phyloP scores from a whole-genome alignment of 2,329 filamentous ascomycete species.

The Chalaropsis ovoidea region DNA sequence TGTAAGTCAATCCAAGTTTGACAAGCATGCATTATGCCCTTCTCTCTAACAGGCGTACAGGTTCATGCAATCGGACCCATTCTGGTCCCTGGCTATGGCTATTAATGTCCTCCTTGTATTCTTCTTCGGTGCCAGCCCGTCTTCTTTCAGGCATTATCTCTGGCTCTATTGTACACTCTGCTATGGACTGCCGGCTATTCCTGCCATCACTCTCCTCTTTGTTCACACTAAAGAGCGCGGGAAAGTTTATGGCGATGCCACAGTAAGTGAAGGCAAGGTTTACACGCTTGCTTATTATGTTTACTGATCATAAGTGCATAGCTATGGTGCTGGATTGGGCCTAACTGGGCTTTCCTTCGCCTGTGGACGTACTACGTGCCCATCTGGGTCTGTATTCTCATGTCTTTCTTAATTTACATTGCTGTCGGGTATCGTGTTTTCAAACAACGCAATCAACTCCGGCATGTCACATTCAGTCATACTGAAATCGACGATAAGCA shows the following conservation, averaged over 20 bases:
- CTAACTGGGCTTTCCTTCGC: slow-evolving; percentile 45
- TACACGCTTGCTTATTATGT: slow-evolving; percentile 3
- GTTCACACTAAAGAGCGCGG: slow-evolving; percentile 36
- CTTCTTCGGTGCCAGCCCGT: slow-evolving; percentile 50
- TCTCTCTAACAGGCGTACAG: slow-evolving; percentile 33
- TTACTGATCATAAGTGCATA: slow-evolving; percentile 28
- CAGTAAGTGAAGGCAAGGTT: slow-evolving; percentile 35
- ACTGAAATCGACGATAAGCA: slow-evolving; percentile 28
- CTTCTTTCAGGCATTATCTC: slow-evolving; percentile 60
- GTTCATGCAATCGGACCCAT: slow-evolving; percentile 67
- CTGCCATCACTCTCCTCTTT: slow-evolving; percentile 56
- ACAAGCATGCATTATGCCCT: background rate
- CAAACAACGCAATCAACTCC: slow-evolving; percentile 45
- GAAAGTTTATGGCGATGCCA: slow-evolving; percentile 47
- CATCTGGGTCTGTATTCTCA: slow-evolving; percentile 49
- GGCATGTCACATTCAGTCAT: slow-evolving; percentile 37
- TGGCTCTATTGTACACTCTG: slow-evolving; percentile 61
- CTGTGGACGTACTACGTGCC: slow-evolving; percentile 54
- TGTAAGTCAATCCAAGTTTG: slow-evolving; percentile 41
- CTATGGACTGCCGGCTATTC: slow-evolving; percentile 61
- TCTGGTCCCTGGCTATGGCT: slow-evolving; percentile 75
- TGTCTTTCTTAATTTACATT: slow-evolving; percentile 46
- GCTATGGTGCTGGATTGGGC: slow-evolving; percentile 55
- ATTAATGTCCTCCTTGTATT: slow-evolving; percentile 67
- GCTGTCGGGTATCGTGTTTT: slow-evolving; percentile 52